Base-by-base conservation (phyloP, 176 grass and related monocot genomes). In the Aegilops longissima region DNA sequence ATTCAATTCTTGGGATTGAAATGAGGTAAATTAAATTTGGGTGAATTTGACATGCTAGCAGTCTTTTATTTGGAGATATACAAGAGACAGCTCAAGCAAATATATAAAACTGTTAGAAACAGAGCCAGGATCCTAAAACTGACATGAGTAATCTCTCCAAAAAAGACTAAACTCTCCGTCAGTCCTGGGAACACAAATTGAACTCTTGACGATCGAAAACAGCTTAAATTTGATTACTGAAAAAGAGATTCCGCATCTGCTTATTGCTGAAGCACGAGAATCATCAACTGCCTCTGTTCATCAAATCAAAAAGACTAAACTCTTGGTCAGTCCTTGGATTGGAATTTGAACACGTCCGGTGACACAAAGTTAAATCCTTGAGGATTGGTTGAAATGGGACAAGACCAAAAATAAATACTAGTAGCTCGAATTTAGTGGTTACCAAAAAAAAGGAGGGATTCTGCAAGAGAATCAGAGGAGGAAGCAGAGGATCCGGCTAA, bases 401-500 rank as follows among this genome's bases (percentile, higher is more conserved):
- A 8, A 18, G 0, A 59, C 7, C 34, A 5, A 59, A 59, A 16
- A 1, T 8, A 58, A 58, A 2, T 10, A 42, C 9, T 42, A 45
- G 0, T 0, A 58, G 20, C 40, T 27, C 8, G 45, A 75, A 8
- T 47, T 25, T 9, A 21, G 29, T 6, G 5, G 0, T 9, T 49
- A 3, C 45, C 3, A 31, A 31, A 71, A 30, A 30, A 76, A 52
- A 49, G 47, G 27, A 54, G 73, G 8, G 44, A 49, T 75, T 18
- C 14, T 49, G 72, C 72, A 68, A 5, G 20, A 31, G 36, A 6
- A 74, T 42, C 18, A 47, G 79, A 87, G 21, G 9, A 36, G 67
- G 81, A 80, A 84, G 70, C 11, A 88, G 68, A 81, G 14, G 85
- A 80, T 84, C 56, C 66, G 9, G 23, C 73, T 10, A 44, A 66